Percentiles rank a stretch among this genome's conserved stretches.
These are phyloP conservation scores for Aaosphaeria pasadenensis DNA, from an alignment of 2,329 filamentous ascomycete species.

Conservation along the genomic window DNA sequence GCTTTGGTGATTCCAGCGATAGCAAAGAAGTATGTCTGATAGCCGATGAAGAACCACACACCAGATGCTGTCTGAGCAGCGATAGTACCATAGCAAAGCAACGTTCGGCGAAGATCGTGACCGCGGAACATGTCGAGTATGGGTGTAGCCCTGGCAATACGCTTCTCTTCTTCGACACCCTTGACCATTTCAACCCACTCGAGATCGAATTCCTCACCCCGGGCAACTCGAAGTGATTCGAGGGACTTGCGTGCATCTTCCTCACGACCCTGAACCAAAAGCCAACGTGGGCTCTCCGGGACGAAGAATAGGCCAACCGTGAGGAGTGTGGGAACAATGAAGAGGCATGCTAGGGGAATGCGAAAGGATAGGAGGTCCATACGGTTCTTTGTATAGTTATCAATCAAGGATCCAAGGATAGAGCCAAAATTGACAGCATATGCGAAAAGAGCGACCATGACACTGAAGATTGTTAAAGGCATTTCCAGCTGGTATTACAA, in stretches of 20 bases:
- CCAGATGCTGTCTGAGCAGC: constrained; percentile 44
- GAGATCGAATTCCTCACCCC: constrained; percentile 7
- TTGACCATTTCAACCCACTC: constrained; percentile 15
- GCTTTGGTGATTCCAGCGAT: constrained; percentile 5
- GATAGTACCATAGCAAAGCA: constrained; percentile 48
- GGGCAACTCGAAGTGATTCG: not conserved
- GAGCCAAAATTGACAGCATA: constrained; percentile 48
- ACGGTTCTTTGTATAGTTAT: constrained; percentile 29
- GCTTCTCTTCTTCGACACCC: constrained; percentile 14
- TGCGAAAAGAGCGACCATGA: constrained; percentile 40
- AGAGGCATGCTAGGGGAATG: constrained; percentile 50
- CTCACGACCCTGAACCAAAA: not conserved
- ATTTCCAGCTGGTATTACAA: not conserved
- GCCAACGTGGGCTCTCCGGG: constrained; percentile 37
- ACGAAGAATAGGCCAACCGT: constrained; percentile 26
- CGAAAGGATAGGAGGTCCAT: constrained; percentile 17
- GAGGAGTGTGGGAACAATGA: constrained; percentile 42
- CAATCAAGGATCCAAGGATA: constrained; percentile 43
- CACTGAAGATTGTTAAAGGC: constrained; percentile 15
- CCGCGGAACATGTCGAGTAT: constrained; percentile 45
- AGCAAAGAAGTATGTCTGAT: constrained; percentile 18
- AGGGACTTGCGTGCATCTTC: not conserved
- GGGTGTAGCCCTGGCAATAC: constrained; percentile 50
- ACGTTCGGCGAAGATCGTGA: constrained; percentile 44
- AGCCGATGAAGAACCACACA: constrained; percentile 50